These are phyloP conservation scores for Neofusicoccum umdonicola DNA, from an alignment of 2,329 filamentous ascomycete species.

Conservation along the genomic window DNA sequence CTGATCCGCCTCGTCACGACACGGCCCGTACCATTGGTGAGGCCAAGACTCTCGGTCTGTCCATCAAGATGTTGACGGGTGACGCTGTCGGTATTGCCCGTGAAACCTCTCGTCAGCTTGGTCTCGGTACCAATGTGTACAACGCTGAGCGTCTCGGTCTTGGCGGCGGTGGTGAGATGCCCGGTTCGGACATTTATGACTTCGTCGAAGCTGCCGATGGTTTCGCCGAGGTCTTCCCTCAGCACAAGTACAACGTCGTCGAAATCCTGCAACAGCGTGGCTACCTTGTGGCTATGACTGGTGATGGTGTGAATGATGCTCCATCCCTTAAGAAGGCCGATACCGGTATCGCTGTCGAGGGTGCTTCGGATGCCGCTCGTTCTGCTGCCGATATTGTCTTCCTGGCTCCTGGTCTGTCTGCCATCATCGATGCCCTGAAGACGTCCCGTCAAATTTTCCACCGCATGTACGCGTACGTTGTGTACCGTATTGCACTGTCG, in stretches of 20 bases:
- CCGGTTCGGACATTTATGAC: conserved; percentile 89
- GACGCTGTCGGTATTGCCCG: conserved; percentile 90
- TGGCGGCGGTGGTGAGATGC: conserved; percentile 86
- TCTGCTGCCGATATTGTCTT: conserved; percentile 93
- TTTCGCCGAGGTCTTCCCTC: conserved; percentile 91
- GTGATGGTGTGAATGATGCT: conserved; percentile 92
- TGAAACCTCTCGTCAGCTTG: conserved; percentile 87
- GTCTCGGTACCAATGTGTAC: conserved; percentile 90
- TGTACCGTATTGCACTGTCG: conserved; percentile 90
- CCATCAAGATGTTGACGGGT: conserved; percentile 95
- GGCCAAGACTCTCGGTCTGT: conserved; percentile 81
- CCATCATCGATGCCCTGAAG: conserved; percentile 90
- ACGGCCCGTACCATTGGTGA: conserved; percentile 88
- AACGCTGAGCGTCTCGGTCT: conserved; percentile 90
- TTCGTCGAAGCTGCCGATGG: conserved; percentile 94
- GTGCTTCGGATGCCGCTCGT: conserved; percentile 84
- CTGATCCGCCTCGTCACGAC: conserved; percentile 85
- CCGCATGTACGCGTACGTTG: conserved; percentile 94
- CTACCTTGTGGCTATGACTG: conserved; percentile 93
- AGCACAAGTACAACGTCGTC: conserved; percentile 94
- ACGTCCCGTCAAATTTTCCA: conserved; percentile 94
- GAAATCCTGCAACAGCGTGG: conserved; percentile 92
- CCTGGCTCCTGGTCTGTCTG: conserved; percentile 84
- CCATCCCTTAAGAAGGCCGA: conserved; percentile 94
- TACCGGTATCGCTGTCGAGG: conserved; percentile 92